Conservation (phyloP, 176 grass and related monocot genomes). For the Carex cristatella region DNA sequence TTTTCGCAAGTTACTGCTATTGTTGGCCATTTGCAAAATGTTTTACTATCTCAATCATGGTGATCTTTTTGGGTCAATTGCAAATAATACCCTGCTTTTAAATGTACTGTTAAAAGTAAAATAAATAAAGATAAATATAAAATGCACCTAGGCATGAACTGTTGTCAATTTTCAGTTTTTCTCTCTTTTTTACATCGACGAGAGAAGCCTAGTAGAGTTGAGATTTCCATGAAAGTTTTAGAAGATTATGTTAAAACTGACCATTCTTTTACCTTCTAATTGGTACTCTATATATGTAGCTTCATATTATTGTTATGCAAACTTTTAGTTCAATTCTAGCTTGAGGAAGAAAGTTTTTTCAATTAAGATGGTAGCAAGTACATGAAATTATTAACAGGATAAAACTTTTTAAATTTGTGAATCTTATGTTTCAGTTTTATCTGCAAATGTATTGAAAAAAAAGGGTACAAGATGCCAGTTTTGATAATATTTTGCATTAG, state of each 20-base stretch:
- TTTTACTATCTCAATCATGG: not conserved
- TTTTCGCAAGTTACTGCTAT: not conserved
- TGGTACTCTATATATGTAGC: not conserved
- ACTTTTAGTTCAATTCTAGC: not conserved
- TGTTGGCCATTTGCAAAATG: not conserved
- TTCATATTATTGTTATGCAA: not conserved
- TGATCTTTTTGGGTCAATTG: not conserved
- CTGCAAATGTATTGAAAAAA: not conserved
- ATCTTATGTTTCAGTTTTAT: not conserved
- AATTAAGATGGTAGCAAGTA: not conserved
- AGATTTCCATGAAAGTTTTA: too few relatives aligned
- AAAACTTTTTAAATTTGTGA: not conserved
- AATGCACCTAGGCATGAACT: too few relatives aligned
- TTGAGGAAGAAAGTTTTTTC: not conserved
- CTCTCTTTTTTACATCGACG: too few relatives aligned
- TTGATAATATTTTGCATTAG: not conserved
- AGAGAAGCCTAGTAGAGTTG: too few relatives aligned
- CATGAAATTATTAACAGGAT: not conserved
- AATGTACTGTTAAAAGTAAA: not conserved
- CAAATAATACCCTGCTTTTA: constrained; percentile 4
- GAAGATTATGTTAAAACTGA: not conserved
- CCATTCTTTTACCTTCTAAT: not conserved
- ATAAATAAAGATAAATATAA: not conserved
- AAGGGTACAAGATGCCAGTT: not conserved
- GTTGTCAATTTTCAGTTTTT: too few relatives aligned